phyloP scores from a whole-genome alignment of 106 monocot genomes.

The Gastrodia elata region DNA sequence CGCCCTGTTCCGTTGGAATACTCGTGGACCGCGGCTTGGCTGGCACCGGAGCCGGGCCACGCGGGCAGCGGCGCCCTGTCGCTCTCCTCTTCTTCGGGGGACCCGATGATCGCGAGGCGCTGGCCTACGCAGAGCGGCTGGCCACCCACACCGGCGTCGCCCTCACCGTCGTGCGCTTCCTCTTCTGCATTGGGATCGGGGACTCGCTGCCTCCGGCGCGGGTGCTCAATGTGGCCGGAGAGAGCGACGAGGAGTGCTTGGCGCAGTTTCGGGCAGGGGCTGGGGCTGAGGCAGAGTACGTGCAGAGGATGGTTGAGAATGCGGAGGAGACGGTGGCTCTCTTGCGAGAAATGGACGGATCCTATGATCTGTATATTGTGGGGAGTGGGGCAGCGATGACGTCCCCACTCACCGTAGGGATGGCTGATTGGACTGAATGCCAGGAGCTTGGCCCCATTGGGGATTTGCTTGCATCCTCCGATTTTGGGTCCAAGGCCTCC shows the following conservation, averaged over 20 bases:
- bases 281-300: slow-evolving; percentile 11
- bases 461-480: slow-evolving; percentile 21
- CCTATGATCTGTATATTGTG: slow-evolving; percentile 28
- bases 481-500: slow-evolving; percentile 19
- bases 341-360: slow-evolving; percentile 14
- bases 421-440: slow-evolving; percentile 33
- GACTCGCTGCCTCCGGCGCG: background rate
- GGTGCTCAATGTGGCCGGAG: background rate
- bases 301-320: slow-evolving; percentile 13
- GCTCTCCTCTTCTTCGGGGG: slow-evolving; percentile 22
- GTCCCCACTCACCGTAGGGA: slow-evolving; percentile 20
- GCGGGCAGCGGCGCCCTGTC: background rate
- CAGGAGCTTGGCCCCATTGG: slow-evolving; percentile 33
- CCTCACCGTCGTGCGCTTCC: slow-evolving; percentile 13
- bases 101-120: slow-evolving; percentile 25
- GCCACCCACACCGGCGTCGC: background rate
- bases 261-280: slow-evolving; percentile 15
- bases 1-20: slow-evolving; percentile 23
- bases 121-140: slow-evolving; percentile 9
- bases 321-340: slow-evolving; percentile 32
- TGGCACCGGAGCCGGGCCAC: background rate
- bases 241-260: slow-evolving; percentile 29
- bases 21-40: slow-evolving; percentile 8
- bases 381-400: slow-evolving; percentile 12
- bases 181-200: background rate